Evolutionary conservation across 78 protist genomes (phyloP).

Genomic region (slime mould (Dictyostelium discoideum)): DNA sequence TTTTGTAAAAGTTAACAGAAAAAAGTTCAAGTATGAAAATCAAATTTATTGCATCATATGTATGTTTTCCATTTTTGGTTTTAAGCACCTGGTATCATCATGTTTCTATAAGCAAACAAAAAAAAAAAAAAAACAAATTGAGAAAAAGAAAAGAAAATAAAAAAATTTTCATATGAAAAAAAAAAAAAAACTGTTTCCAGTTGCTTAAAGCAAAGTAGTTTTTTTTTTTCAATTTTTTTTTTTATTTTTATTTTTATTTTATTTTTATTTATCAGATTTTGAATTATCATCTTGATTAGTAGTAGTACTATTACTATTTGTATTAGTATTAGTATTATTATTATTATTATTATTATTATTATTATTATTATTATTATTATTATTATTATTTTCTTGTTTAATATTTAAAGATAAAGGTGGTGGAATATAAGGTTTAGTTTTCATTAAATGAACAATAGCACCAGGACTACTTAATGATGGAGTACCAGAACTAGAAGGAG

Average conservation of each 20-base stretch:
- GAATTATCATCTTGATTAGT: not conserved
- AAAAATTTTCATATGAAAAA: not conserved
- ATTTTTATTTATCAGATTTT: not conserved
- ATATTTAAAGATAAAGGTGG: slow-evolving; percentile 69
- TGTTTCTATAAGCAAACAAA: not conserved
- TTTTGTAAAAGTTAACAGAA: not conserved
- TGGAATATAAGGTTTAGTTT: slow-evolving; percentile 26
- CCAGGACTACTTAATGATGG: not conserved
- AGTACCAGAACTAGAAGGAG: not conserved
- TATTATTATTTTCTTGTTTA: not conserved
- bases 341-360: not conserved
- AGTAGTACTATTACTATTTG: not conserved
- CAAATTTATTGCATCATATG: not conserved
- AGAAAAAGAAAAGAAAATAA: not conserved
- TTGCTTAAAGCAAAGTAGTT: not conserved
- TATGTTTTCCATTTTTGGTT: not conserved
- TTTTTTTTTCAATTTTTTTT: not conserved
- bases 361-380: not conserved
- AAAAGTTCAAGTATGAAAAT: not conserved
- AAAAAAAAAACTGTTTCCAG: not conserved
- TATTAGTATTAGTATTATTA: too few species aligned
- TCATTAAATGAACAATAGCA: not conserved
- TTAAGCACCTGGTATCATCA: not conserved
- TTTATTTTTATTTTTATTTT: not conserved
- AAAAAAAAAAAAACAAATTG: not conserved